Percentiles rank a stretch among this genome's conserved stretches.
Conservation (phyloP, 495 filamentous ascomycete species). For the Xanthoparmelia taractica region DNA sequence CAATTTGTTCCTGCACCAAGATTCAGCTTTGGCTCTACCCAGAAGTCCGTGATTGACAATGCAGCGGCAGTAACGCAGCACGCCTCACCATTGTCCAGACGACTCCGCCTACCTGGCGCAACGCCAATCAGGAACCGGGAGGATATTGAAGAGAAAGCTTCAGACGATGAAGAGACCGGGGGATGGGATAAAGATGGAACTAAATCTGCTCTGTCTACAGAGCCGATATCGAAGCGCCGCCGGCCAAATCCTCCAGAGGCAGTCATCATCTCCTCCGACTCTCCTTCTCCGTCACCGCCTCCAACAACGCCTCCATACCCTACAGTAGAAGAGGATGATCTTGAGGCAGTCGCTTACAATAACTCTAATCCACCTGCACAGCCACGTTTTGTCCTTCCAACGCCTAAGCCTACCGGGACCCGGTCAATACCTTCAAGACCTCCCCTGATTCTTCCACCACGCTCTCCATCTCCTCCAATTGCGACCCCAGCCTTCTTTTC, state of each 20-base stretch:
- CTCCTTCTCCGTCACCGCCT: constrained; percentile 9
- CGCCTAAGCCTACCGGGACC: not conserved
- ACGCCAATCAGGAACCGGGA: not conserved
- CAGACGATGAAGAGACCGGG: constrained; percentile 9
- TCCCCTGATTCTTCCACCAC: constrained; percentile 10
- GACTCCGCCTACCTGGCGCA: not conserved
- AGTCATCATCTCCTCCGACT: constrained; percentile 13
- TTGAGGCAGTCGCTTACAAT: not conserved
- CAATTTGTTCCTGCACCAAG: constrained; percentile 13
- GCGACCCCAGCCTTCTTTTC: constrained; percentile 30
- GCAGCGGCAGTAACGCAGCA: not conserved
- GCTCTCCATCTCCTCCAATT: not conserved
- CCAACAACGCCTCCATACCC: constrained; percentile 10
- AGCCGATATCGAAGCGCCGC: constrained; percentile 12
- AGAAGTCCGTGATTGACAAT: constrained; percentile 7
- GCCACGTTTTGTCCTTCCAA: constrained; percentile 15
- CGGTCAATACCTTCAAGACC: constrained; percentile 7
- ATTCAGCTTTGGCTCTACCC: constrained; percentile 12
- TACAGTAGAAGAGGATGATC: constrained; percentile 1
- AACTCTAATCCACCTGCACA: not conserved
- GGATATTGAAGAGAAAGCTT: constrained; percentile 15
- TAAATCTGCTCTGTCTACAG: not conserved
- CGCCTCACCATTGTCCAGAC: not conserved
- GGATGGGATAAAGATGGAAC: not conserved
- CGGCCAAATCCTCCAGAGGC: constrained; percentile 12